Percentiles rank a stretch among this genome's conserved stretches.
phyloP scores from a whole-genome alignment of 2,329 filamentous ascomycete genomes.

The Nakataea oryzae region DNA sequence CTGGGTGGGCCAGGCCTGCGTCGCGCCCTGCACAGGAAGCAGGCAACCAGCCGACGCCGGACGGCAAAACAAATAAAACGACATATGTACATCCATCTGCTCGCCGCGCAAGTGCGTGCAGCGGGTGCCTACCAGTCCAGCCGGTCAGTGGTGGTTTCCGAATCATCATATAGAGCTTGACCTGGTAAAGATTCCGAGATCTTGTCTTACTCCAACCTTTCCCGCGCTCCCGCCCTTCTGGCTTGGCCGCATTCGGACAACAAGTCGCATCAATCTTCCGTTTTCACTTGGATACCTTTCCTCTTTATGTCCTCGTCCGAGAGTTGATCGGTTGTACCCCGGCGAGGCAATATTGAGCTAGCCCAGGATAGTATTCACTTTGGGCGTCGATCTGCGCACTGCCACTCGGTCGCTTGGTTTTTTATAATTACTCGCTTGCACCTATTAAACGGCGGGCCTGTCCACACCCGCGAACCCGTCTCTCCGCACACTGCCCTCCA shows the following conservation, averaged over 20 bases:
- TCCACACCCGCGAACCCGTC: background rate
- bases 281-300: background rate
- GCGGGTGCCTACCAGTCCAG: too few species aligned
- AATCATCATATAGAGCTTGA: background rate
- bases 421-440: background rate
- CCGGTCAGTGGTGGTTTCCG: background rate
- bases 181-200: background rate
- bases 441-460: background rate
- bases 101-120: background rate
- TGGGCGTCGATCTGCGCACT: background rate
- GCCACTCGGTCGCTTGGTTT: background rate
- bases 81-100: background rate
- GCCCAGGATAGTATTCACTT: background rate
- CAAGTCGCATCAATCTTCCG: background rate
- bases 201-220: background rate
- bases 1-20: background rate
- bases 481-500: background rate
- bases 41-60: background rate
- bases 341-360: background rate
- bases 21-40: background rate
- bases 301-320: background rate
- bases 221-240: background rate
- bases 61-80: background rate
- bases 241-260: background rate
- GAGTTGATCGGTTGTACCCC: background rate